These are phyloP conservation scores for Colletotrichum phormii DNA, from an alignment of 2,329 filamentous ascomycete genomes.

Conservation along the genomic window DNA sequence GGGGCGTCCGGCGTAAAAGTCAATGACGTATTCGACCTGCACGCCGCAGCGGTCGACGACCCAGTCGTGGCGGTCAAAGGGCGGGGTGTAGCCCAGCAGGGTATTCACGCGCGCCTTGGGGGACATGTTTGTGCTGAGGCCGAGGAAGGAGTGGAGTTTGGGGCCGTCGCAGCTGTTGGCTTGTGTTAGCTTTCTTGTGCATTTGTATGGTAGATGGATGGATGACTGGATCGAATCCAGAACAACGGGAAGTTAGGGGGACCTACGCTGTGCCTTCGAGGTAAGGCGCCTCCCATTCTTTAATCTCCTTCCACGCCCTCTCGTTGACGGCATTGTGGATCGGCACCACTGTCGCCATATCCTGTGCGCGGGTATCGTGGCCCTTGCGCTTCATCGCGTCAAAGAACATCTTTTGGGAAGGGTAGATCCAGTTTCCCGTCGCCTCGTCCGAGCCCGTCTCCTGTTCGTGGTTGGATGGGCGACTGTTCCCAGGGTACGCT, in stretches of 20 bases:
- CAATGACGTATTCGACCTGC: constrained; percentile 93
- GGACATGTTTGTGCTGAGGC: constrained; percentile 76
- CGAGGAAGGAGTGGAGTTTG: constrained; percentile 84
- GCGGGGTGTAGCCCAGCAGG: constrained; percentile 86
- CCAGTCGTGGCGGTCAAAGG: constrained; percentile 98
- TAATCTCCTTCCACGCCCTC: constrained; percentile 92
- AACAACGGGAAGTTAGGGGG: neutral
- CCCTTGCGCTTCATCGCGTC: constrained; percentile 95
- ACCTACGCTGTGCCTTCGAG: constrained; percentile 66
- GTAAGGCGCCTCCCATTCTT: constrained; percentile 84
- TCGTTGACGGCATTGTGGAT: constrained; percentile 99
- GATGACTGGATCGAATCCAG: neutral
- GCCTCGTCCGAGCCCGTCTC: constrained; percentile 78
- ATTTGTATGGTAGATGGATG: neutral
- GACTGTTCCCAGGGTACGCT: constrained; percentile 44
- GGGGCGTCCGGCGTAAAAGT: constrained; percentile 87
- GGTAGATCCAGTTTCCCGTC: constrained; percentile 96
- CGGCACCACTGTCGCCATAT: constrained; percentile 93
- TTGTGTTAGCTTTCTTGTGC: neutral
- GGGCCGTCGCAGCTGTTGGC: constrained; percentile 74
- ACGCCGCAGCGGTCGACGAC: constrained; percentile 91
- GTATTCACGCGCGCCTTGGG: constrained; percentile 87
- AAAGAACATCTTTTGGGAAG: constrained; percentile 97
- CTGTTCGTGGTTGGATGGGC: constrained; percentile 76
- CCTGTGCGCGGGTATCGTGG: constrained; percentile 74